Base-by-base conservation (phyloP, 2,329 filamentous ascomycete genomes). In the Fusarium begoniae region DNA sequence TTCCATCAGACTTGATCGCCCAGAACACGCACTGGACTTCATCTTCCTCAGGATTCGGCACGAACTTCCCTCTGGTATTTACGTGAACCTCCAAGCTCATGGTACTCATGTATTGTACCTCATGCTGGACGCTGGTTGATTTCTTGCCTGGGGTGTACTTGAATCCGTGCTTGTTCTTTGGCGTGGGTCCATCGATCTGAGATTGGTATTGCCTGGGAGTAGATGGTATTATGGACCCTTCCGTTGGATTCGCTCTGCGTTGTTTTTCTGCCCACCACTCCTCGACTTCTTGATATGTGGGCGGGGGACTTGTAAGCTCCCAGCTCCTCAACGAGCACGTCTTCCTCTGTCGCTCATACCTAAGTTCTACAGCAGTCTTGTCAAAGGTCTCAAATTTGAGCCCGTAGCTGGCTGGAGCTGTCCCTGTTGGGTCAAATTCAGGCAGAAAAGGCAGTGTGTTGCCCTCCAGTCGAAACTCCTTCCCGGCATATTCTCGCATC, bases 21-120 rank as follows among this genome's bases (percentile, higher is more conserved):
- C 96, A 99, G 79, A 98, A 97, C 11, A 98, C 88, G 78, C 93
- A 95, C 71, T 93, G 90, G 6, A 99, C 90, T 76, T 96, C 93
- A 80, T 99, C 96, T 75, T 97, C 89, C 75, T 96, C 94, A 0
- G 96, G 96, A 78, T 99, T 95, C 2, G 96, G 95, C 6, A 94
- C 89, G 14, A 98, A 87, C 55, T 90, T 91, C 12, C 90, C 94
- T 63, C 96, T 89, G 8, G 93, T 96, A 76, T 97, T 98, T 70
- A 97, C 92, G 80, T 99, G 96, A 9, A 98, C 84, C 80, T 99
- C 96, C 12, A 99, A 83, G 75, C 95, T 97, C 94, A 99, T 95
- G 24, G 93, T 94, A 75, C 94, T 98, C 96, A 99, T 98, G 81
- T 98, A 97, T 76, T 96, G 93, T 6, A 90, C 91, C 81, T 97